phyloP scores from a whole-genome alignment of 106 monocot genomes.

The Dendrobium chrysotoxum region DNA sequence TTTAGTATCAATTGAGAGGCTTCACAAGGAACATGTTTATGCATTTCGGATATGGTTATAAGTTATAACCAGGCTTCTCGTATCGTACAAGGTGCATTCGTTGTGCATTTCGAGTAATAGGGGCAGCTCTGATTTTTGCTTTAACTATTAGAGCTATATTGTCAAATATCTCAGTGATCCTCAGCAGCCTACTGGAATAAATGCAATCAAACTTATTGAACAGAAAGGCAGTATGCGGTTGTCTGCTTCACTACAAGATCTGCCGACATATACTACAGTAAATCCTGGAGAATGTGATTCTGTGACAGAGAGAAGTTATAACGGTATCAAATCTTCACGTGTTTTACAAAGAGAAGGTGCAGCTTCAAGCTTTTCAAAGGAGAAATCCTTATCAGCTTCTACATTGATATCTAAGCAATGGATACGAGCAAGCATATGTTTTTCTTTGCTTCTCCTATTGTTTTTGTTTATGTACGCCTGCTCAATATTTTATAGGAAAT shows the following conservation, averaged over 20 bases:
- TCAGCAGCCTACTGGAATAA: background rate
- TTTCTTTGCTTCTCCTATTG: slow-evolving; percentile 29
- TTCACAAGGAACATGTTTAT: background rate
- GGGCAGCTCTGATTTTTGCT: background rate
- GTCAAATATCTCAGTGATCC: background rate
- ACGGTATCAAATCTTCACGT: slow-evolving; percentile 26
- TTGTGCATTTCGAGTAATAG: background rate
- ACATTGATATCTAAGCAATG: slow-evolving; percentile 49
- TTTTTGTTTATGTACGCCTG: slow-evolving; percentile 33
- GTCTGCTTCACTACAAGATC: slow-evolving; percentile 71
- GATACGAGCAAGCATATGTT: slow-evolving; percentile 14
- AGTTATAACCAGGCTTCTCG: background rate
- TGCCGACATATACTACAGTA: slow-evolving; percentile 39
- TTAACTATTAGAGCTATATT: background rate
- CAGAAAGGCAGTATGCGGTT: slow-evolving; percentile 47
- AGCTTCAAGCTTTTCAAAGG: slow-evolving; percentile 78
- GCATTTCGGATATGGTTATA: background rate
- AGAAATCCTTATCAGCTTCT: slow-evolving; percentile 35
- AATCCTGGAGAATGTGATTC: slow-evolving; percentile 29
- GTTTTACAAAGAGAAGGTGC: slow-evolving; percentile 48
- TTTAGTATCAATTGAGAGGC: background rate
- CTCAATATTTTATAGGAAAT: slow-evolving; percentile 35
- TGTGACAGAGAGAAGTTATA: slow-evolving; percentile 32
- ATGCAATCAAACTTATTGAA: background rate
- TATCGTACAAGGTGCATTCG: background rate